Conservation (phyloP, 2,329 filamentous ascomycete genomes). For the Paecilomyces niveus region DNA sequence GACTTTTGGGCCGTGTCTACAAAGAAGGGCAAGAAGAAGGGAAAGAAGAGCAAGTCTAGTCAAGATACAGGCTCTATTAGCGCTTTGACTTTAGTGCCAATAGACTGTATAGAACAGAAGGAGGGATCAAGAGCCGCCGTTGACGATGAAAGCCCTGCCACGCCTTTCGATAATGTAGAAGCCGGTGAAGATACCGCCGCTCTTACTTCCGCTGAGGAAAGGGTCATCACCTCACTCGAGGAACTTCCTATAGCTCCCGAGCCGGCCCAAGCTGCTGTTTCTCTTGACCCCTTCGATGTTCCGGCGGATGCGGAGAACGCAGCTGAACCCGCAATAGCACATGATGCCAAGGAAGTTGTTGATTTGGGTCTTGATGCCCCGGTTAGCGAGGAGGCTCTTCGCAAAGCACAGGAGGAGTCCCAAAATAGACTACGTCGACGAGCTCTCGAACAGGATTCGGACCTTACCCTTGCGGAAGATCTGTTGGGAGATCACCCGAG, state of each 20-base stretch:
- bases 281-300: constrained; percentile 7
- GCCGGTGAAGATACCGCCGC: neutral
- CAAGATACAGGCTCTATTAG: neutral
- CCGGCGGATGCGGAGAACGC: constrained; percentile 1
- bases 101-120: neutral
- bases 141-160: neutral
- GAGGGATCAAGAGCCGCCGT: neutral
- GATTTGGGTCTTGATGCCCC: neutral
- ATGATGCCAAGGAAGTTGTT: neutral
- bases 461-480: constrained; percentile 6
- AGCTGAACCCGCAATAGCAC: neutral
- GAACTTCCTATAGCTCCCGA: neutral
- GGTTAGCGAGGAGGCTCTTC: neutral
- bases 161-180: neutral
- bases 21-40: constrained; percentile 18
- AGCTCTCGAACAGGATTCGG: constrained; percentile 7
- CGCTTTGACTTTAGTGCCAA: neutral
- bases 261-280: constrained; percentile 3
- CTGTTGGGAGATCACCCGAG: constrained; percentile 1
- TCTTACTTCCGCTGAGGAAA: neutral
- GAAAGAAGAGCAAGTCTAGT: constrained; percentile 3
- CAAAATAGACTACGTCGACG: constrained; percentile 3
- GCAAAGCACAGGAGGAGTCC: constrained; percentile 2
- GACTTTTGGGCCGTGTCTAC: constrained; percentile 7
- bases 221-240: neutral